Conservation (phyloP, 169 alveolate species). For the Eimeria acervulina region DNA sequence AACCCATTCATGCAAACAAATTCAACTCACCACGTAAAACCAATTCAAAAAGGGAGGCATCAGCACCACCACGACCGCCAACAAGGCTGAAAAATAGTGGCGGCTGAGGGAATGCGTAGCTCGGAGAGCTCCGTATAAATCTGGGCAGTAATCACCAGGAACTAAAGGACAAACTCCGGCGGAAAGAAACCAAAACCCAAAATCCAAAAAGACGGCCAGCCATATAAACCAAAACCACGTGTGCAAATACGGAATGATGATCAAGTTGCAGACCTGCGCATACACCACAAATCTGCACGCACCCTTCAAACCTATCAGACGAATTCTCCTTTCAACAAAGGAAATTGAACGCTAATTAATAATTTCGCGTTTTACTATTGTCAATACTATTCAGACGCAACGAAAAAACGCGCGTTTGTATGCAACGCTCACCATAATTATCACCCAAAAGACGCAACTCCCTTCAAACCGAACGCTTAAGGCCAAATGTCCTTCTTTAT, state of each 20-base stretch:
- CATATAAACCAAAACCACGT: constrained; percentile 84
- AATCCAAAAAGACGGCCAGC: constrained; percentile 62
- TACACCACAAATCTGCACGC: not conserved
- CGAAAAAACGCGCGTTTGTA: not conserved
- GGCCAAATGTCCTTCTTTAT: constrained; percentile 33
- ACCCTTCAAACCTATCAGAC: too few species aligned
- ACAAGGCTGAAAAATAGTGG: constrained; percentile 53
- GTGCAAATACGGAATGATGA: constrained; percentile 83
- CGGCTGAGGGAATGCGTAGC: constrained; percentile 42
- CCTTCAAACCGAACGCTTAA: constrained; percentile 53
- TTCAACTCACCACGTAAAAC: constrained; percentile 77
- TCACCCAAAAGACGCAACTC: constrained; percentile 66
- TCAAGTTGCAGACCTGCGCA: constrained; percentile 81
- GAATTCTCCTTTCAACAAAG: not conserved
- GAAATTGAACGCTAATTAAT: too few species aligned
- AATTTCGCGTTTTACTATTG: too few species aligned
- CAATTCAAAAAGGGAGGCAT: constrained; percentile 73
- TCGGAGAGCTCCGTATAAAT: constrained; percentile 63
- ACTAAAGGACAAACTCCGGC: constrained; percentile 73
- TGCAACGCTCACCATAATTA: constrained; percentile 50
- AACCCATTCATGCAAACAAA: too few species aligned
- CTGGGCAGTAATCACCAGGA: constrained; percentile 66
- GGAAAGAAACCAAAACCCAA: constrained; percentile 75
- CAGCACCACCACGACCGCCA: constrained; percentile 75
- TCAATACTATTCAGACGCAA: not conserved